phyloP scores from a whole-genome alignment of 1,284 basidiomycete species.

The Pyrrhoderma lamaoense region DNA sequence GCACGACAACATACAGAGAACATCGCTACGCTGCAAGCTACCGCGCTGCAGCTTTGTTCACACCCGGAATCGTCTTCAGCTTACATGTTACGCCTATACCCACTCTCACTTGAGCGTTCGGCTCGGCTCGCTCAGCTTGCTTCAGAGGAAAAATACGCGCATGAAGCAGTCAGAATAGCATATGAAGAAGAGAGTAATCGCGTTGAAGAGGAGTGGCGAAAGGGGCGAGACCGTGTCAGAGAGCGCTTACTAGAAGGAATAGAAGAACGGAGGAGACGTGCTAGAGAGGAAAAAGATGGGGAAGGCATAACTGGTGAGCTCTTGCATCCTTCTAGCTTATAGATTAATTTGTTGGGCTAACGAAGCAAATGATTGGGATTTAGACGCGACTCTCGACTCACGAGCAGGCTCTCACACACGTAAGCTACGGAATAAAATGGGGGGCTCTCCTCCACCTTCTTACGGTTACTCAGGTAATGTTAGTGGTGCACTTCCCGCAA shows the following conservation, averaged over 20 bases:
- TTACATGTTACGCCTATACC: conserved; percentile 64
- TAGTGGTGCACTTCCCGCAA: conserved; percentile 39
- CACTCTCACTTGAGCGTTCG: conserved; percentile 65
- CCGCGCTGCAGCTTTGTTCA: conserved; percentile 52
- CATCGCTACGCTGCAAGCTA: conserved; percentile 46
- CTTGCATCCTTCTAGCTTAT: conserved; percentile 3
- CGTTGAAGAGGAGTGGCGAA: conserved; percentile 72
- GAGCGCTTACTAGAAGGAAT: conserved; percentile 75
- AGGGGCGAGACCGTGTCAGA: conserved; percentile 60
- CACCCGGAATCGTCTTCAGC: conserved; percentile 55
- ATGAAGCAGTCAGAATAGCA: conserved; percentile 54
- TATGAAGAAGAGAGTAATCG: conserved; percentile 70
- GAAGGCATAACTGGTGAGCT: conserved; percentile 60
- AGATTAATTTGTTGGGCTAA: conserved; percentile 12
- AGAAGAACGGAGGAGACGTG: conserved; percentile 65
- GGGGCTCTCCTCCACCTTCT: conserved; percentile 59
- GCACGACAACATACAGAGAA: conserved; percentile 48
- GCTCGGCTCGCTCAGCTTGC: conserved; percentile 57
- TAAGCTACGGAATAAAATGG: conserved; percentile 70
- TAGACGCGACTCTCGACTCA: conserved; percentile 62
- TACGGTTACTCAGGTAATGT: conserved; percentile 31
- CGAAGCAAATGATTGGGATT: not conserved
- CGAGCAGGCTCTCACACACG: conserved; percentile 74
- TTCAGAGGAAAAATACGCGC: conserved; percentile 54
- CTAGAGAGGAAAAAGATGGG: conserved; percentile 76